Evolutionary conservation across 495 filamentous ascomycete genomes (phyloP), one percentile per base, ranked within the genome.

Genomic region (Cairneyella variabilis): DNA sequence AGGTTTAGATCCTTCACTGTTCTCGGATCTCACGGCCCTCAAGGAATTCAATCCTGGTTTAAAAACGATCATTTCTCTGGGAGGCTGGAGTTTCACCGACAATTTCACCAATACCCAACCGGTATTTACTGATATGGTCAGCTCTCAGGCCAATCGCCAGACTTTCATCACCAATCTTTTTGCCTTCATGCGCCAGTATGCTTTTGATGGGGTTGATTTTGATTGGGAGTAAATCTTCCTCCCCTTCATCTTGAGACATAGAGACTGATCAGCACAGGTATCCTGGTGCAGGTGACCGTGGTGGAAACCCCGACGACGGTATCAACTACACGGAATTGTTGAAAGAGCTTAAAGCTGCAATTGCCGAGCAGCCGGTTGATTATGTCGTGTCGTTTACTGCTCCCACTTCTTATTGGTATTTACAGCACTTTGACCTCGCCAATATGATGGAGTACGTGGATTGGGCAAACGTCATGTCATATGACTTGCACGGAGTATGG

Each of bases 381-480:
- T 40, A 40, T 26, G 8, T 1, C 1, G 2, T 47, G 12, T 23
- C 53, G 1, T 9, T 42, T 41, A 55, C 53, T 2, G 11, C 32
- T 8, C 53, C 53, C 0, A 26, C 51, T 6, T 47, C 41, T 2
- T 55, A 41, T 37, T 81, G 77, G 76, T 83, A 83, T 53, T 54
- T 83, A 0, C 63, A 67, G n/a, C 49, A 59, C 10, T 82, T 81
- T 56, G 71, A 83, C 46, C 18, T 82, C 23, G 36, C 54, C 0
- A 43, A 27, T 0, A 55, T 76, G 26, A 37, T 64, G 22, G 9
- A 59, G 7, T 21, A 64, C 20, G 63, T 72, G 2, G 76, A 81
- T 54, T 83, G 67, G 65, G 55, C 75, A 44, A 83, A 83, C 51
- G 0, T 83, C 30, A 85, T 85, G 80, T 61, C 61, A 2, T 83